Evolutionary conservation across 345 rosid genomes (phyloP), one percentile per base, ranked within the genome.

Genomic region (rapeseed (Brassica napus)): DNA sequence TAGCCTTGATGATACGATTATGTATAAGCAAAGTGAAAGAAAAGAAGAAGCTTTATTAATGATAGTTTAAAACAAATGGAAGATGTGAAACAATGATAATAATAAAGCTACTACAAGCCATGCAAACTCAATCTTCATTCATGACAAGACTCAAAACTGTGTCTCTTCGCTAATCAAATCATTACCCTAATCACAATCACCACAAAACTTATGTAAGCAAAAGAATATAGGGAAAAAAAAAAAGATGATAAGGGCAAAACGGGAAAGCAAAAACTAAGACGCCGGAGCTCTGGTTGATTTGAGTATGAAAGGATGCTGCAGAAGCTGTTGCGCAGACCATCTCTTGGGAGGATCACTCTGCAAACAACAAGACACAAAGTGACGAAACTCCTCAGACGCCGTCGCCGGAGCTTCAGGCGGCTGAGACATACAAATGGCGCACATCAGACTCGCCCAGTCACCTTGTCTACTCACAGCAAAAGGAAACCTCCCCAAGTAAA

Each of bases 361-460:
- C 82, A 95, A 78, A 60, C 99, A 95, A 74, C 93, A 82, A 2
- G 84, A 72, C 23, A 95, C 84, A 72, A 95, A 95, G 44, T 91
- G 76, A 55, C 89, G 81, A 42, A 93, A 93, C 65, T 95, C 99
- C 44, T 34, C 12, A 0, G 99, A 93, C 1, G 99, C 97, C 0
- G 83, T 77, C 0, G 65, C 79, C 14, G 99, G 99, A 1, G 98
- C 94, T 83, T 86, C 89, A 1, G 99, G 99, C 1, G 98, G 99
- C 62, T 83, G 90, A 4, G 94, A 81, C 93, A 95, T 86, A 83
- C 96, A 95, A 60, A 95, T 93, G 0, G 99, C 99, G 12, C 87
- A 83, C 99, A 95, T 95, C 35, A 95, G 80, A 75, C 91, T 95
- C 0, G 99, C 97, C 99, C 99, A 95, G 66, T 93, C 98, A 1